Conservation (phyloP, 2,329 filamentous ascomycete genomes). For the Cercospora janseana region DNA sequence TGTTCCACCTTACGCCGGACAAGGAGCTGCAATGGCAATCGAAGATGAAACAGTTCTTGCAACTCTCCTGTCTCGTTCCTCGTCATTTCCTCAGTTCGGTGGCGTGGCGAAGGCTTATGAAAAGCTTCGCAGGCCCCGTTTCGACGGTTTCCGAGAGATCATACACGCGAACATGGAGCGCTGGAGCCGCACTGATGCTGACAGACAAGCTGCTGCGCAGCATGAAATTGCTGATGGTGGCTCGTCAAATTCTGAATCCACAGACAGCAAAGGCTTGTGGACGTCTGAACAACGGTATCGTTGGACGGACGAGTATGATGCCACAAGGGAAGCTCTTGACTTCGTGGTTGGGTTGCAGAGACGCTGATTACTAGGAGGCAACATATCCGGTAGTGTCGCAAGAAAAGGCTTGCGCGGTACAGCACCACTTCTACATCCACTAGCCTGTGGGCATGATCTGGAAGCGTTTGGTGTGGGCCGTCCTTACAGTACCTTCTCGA, state of each 20-base stretch:
- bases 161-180: conserved; percentile 7
- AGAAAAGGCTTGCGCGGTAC: too few species aligned
- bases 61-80: neutral
- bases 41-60: conserved; percentile 15
- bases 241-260: neutral
- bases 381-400: too few species aligned
- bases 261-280: neutral
- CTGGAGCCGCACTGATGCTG: neutral
- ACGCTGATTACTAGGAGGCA: neutral
- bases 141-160: conserved; percentile 13
- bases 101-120: conserved; percentile 9
- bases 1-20: conserved; percentile 16
- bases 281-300: conserved; percentile 5
- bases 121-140: conserved; percentile 9
- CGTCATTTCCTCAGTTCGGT: neutral
- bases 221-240: too few species aligned
- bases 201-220: neutral
- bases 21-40: conserved; percentile 18
- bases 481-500: neutral
- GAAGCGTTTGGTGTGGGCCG: neutral
- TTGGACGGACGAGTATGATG: conserved; percentile 17
- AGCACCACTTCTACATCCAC: neutral
- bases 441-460: too few species aligned
- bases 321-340: neutral
- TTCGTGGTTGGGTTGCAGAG: neutral